Percentiles rank a stretch among this genome's conserved stretches.
Conservation (phyloP, 2,329 filamentous ascomycete genomes). For the Aspergillus oerlinghausenensis region DNA sequence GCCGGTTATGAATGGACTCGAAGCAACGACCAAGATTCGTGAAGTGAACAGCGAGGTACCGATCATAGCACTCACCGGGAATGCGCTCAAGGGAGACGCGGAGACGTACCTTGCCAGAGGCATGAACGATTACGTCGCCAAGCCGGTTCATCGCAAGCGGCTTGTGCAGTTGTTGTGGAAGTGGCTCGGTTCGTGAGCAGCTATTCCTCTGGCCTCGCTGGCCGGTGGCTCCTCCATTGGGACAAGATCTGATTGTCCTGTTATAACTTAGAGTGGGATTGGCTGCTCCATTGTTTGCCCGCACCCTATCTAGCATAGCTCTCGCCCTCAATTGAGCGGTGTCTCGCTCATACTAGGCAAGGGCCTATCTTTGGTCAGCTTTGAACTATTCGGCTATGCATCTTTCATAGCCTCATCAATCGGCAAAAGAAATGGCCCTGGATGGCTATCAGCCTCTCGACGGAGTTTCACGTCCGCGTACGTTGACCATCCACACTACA, state of each 20-base stretch:
- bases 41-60: constrained; percentile 38
- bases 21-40: constrained; percentile 43
- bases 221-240: neutral
- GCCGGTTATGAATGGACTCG: constrained; percentile 45
- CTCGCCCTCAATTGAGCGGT: neutral
- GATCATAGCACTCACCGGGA: constrained; percentile 54
- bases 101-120: constrained; percentile 52
- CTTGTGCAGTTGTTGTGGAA: constrained; percentile 43
- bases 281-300: neutral
- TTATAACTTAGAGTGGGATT: neutral
- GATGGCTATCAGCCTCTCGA: neutral
- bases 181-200: constrained; percentile 27
- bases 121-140: constrained; percentile 54
- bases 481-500: neutral
- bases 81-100: constrained; percentile 52
- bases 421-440: neutral
- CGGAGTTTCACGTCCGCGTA: neutral
- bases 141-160: constrained; percentile 50
- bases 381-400: neutral
- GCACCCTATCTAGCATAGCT: neutral
- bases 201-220: neutral
- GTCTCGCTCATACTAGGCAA: neutral
- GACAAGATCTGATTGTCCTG: neutral
- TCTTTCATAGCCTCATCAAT: neutral
- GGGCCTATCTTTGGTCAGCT: neutral